Percentiles rank a stretch among this genome's conserved stretches.
These are phyloP conservation scores for Phytopythium montanum DNA, from an alignment of 352 stramenopile species.

Conservation along the genomic window DNA sequence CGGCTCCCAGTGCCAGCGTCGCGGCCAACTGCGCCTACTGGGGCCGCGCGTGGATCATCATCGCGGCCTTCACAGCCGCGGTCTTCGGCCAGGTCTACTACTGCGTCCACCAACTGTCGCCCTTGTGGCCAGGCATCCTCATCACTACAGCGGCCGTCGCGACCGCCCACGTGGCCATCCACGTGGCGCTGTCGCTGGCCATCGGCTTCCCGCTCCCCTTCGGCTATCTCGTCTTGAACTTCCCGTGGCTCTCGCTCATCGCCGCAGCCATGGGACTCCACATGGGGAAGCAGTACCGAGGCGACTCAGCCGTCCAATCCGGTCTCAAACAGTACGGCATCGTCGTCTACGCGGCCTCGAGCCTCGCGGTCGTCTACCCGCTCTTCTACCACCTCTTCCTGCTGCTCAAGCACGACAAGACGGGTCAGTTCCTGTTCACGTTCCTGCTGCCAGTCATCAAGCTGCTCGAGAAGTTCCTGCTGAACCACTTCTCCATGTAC, in stretches of 20 bases:
- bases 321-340: slow-evolving; percentile 16
- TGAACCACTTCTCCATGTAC: slow-evolving; percentile 15
- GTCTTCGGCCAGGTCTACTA: slow-evolving; percentile 4
- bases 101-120: not conserved
- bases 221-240: slow-evolving; percentile 15
- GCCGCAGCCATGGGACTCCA: slow-evolving; percentile 9
- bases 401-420: slow-evolving; percentile 9
- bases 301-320: not conserved
- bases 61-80: slow-evolving; percentile 10
- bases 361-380: slow-evolving; percentile 15
- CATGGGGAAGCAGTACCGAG: slow-evolving; percentile 10
- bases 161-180: slow-evolving; percentile 6
- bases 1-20: slow-evolving; percentile 7
- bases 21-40: slow-evolving; percentile 14
- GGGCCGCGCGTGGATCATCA: slow-evolving; percentile 12
- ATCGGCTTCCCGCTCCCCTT: slow-evolving; percentile 18
- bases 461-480: slow-evolving; percentile 16
- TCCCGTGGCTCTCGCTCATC: slow-evolving; percentile 18
- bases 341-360: slow-evolving; percentile 16
- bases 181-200: slow-evolving; percentile 11
- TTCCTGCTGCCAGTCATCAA: slow-evolving; percentile 18
- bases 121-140: not conserved
- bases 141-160: not conserved
- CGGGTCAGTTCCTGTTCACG: slow-evolving; percentile 16
- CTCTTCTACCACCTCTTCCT: slow-evolving; percentile 22